phyloP scores from a whole-genome alignment of 805 yeast genomes.

The Candida nonsorbophila region DNA sequence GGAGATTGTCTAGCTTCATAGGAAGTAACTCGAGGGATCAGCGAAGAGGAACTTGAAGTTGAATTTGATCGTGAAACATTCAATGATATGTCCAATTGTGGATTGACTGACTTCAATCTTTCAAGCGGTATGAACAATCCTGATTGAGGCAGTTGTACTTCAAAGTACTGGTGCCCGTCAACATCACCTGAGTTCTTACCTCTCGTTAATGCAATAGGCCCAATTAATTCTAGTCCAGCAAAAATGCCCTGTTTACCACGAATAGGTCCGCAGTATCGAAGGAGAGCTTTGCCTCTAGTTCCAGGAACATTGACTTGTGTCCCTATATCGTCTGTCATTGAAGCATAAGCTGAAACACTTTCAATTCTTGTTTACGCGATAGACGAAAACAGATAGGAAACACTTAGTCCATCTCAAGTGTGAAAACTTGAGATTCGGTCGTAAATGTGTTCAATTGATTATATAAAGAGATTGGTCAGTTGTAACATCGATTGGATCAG shows the following conservation, averaged over 20 bases:
- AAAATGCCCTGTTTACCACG: conserved; percentile 66
- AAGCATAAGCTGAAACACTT: neutral
- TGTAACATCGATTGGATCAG: no score
- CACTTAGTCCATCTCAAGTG: no score
- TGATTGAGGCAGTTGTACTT: conserved; percentile 54
- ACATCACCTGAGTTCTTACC: conserved; percentile 90
- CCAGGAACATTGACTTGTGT: conserved; percentile 53
- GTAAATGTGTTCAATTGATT: no score
- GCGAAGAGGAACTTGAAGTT: no score
- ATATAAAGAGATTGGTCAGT: no score
- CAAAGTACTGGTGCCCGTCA: conserved; percentile 65
- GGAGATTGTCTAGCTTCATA: no score
- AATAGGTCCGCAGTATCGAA: conserved; percentile 69
- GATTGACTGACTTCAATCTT: conserved; percentile 32
- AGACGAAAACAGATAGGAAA: no score
- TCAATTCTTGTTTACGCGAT: no score
- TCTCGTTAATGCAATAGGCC: conserved; percentile 45
- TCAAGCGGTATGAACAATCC: conserved; percentile 72
- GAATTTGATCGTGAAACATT: no score
- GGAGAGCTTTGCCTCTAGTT: conserved; percentile 57
- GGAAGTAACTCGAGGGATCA: no score
- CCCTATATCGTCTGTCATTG: conserved; percentile 22
- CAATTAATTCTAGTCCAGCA: conserved; percentile 85
- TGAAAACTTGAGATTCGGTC: no score
- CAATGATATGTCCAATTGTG: no score